These are phyloP conservation scores for Ceratocystis harringtonii DNA, from an alignment of 2,329 filamentous ascomycete genomes.

Conservation along the genomic window DNA sequence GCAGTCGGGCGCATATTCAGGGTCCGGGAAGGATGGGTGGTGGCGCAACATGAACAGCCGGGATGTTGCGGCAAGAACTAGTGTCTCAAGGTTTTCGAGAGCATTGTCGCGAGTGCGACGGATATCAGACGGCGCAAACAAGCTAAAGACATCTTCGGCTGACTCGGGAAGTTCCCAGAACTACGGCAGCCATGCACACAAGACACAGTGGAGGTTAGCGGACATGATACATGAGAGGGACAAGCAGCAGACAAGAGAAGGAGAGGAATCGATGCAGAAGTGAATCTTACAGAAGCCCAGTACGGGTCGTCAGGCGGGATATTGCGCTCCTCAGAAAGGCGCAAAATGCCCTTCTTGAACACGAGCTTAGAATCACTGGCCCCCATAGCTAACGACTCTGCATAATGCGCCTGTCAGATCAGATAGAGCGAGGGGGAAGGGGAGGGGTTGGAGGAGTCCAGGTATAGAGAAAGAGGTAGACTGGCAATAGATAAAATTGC, in stretches of 20 bases:
- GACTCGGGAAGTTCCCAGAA: conserved; percentile 97
- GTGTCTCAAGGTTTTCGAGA: conserved; percentile 75
- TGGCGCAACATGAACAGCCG: conserved; percentile 70
- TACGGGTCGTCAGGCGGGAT: conserved; percentile 81
- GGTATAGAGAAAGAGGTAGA: background rate
- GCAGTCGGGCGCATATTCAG: conserved; percentile 66
- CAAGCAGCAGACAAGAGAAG: background rate
- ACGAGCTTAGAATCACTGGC: conserved; percentile 97
- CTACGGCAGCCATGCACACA: conserved; percentile 31
- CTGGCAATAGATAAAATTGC: background rate
- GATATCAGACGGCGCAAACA: conserved; percentile 81
- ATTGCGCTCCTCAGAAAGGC: conserved; percentile 76
- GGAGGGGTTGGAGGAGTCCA: background rate
- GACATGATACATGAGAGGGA: conserved; percentile 12
- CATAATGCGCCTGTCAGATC: conserved; percentile 7
- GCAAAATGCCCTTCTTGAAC: conserved; percentile 97
- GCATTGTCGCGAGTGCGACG: conserved; percentile 74
- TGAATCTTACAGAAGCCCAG: conserved; percentile 65
- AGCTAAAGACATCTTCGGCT: conserved; percentile 87
- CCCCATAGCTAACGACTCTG: conserved; percentile 47
- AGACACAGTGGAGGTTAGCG: background rate
- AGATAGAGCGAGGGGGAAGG: background rate
- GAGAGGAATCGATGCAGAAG: background rate
- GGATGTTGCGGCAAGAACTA: conserved; percentile 70
- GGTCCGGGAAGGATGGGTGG: conserved; percentile 79